phyloP scores from a whole-genome alignment of 2,329 filamentous ascomycete genomes.

The Stachybotrys chlorohalonatus region DNA sequence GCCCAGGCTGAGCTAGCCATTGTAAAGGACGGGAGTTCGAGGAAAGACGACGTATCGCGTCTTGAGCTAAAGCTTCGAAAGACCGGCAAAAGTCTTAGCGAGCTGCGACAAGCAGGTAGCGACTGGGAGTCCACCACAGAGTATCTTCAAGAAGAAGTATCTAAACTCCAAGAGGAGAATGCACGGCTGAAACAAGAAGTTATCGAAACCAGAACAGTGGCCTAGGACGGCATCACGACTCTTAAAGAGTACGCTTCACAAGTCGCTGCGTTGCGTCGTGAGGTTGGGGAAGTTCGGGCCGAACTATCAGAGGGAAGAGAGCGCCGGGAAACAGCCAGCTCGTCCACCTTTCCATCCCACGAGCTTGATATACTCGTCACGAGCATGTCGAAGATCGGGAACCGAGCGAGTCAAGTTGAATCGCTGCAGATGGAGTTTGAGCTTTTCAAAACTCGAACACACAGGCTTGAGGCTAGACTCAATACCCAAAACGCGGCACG shows the following conservation, averaged over 20 bases:
- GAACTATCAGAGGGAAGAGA: slow-evolving; percentile 13
- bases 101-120: not conserved
- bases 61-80: not conserved
- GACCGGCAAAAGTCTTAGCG: not conserved
- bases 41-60: not conserved
- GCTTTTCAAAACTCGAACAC: slow-evolving; percentile 26
- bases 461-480: slow-evolving; percentile 19
- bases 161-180: slow-evolving; percentile 11
- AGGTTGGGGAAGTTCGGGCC: slow-evolving; percentile 21
- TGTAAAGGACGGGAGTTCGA: not conserved
- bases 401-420: slow-evolving; percentile 28
- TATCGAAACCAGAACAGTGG: slow-evolving; percentile 12
- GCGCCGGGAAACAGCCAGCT: slow-evolving; percentile 7
- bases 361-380: slow-evolving; percentile 30
- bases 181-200: slow-evolving; percentile 12
- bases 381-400: slow-evolving; percentile 27
- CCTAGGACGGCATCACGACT: slow-evolving; percentile 12
- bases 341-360: slow-evolving; percentile 14
- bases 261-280: slow-evolving; percentile 18
- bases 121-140: not conserved
- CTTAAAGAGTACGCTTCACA: slow-evolving; percentile 20
- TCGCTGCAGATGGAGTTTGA: slow-evolving; percentile 32
- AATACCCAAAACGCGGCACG: slow-evolving; percentile 4
- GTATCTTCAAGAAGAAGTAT: slow-evolving; percentile 11
- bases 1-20: not conserved